Percentiles rank a stretch among this genome's conserved stretches.
Conservation (phyloP, 2,329 filamentous ascomycete species). For the Trichophyton mentagrophytes region DNA sequence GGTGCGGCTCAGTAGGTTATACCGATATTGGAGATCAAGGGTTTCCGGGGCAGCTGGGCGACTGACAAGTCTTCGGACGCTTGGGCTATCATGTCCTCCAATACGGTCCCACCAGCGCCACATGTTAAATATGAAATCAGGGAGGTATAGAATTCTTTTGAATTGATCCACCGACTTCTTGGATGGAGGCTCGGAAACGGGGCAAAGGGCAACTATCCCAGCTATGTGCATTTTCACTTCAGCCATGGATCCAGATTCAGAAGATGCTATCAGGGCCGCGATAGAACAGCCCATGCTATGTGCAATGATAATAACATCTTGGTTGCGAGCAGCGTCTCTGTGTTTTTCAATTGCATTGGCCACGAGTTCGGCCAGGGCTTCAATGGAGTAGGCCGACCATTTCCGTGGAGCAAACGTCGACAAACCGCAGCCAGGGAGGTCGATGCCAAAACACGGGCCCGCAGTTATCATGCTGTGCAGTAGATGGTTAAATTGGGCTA, state of each 20-base stretch:
- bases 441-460: constrained; percentile 73
- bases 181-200: constrained; percentile 52
- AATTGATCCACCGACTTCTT: constrained; percentile 40
- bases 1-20: constrained; percentile 70
- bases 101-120: constrained; percentile 66
- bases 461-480: constrained; percentile 70
- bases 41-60: constrained; percentile 29
- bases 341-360: constrained; percentile 61
- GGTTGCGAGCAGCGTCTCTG: constrained; percentile 49
- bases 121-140: constrained; percentile 55
- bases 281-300: constrained; percentile 86
- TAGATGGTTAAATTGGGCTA: constrained; percentile 74
- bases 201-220: constrained; percentile 71
- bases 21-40: constrained; percentile 32
- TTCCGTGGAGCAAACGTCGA: constrained; percentile 58
- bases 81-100: constrained; percentile 64
- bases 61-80: constrained; percentile 59
- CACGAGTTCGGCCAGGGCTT: constrained; percentile 63
- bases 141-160: constrained; percentile 52
- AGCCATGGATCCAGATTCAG: constrained; percentile 40
- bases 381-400: constrained; percentile 68
- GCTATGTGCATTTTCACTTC: constrained; percentile 52
- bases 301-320: constrained; percentile 66
- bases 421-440: constrained; percentile 78
- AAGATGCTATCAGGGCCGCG: constrained; percentile 56